Conservation (phyloP, 305 asterid species). For the Euphrasia arctica region DNA sequence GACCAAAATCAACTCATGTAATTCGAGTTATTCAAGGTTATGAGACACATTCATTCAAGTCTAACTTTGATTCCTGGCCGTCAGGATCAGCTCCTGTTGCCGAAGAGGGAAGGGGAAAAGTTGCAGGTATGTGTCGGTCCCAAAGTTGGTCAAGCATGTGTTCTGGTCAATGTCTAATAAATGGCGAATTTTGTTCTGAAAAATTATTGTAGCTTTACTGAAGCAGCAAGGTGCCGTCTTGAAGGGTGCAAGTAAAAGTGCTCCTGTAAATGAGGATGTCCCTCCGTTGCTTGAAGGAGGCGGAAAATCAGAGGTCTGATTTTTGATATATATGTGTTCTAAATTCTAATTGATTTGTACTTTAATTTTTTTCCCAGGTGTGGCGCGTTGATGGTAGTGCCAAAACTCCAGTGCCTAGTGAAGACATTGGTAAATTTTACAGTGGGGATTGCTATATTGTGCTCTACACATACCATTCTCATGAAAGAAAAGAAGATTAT, state of each 20-base stretch:
- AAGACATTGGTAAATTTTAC: conserved; percentile 88
- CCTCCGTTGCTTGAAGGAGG: conserved; percentile 94
- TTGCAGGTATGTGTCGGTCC: conserved; percentile 48
- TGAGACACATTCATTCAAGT: conserved; percentile 65
- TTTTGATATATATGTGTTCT: conserved; percentile 18
- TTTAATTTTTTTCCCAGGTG: conserved; percentile 52
- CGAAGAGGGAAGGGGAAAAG: conserved; percentile 89
- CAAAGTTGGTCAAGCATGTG: conserved; percentile 4
- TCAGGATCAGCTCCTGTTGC: conserved; percentile 56
- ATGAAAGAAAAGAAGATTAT: conserved; percentile 88
- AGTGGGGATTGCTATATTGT: conserved; percentile 93
- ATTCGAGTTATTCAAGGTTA: conserved; percentile 67
- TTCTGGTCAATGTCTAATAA: conserved; percentile 18
- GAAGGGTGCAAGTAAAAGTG: conserved; percentile 78
- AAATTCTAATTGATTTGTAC: conserved; percentile 1
- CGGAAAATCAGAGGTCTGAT: conserved; percentile 75
- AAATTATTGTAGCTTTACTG: conserved; percentile 62
- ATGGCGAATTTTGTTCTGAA: conserved; percentile 16
- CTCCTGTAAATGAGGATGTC: conserved; percentile 74
- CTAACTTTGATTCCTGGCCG: conserved; percentile 69
- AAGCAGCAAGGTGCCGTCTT: conserved; percentile 91
- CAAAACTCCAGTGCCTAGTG: conserved; percentile 71
- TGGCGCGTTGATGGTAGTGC: conserved; percentile 84
- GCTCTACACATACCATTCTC: conserved; percentile 85
- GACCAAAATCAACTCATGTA: conserved; percentile 66